Conservation (phyloP, 2,329 filamentous ascomycete genomes). For the Chaetomiaceae sp. region DNA sequence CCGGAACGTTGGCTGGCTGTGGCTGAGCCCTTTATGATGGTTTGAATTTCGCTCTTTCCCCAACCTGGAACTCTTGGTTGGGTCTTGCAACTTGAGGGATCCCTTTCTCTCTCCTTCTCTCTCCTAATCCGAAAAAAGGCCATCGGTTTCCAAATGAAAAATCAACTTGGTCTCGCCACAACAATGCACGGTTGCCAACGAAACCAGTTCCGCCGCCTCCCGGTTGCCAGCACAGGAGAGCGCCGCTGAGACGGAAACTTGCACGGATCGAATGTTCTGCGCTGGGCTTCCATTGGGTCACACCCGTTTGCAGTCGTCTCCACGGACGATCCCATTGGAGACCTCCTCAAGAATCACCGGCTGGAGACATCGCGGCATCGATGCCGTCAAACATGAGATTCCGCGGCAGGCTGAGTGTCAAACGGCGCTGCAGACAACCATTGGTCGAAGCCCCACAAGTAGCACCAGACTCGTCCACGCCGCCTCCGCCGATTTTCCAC, state of each 20-base stretch:
- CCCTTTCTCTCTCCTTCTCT: too few species aligned
- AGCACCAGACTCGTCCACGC: slow-evolving; percentile 15
- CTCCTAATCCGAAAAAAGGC: neutral
- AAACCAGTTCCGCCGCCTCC: neutral
- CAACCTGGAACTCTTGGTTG: too few species aligned
- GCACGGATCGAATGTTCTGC: slow-evolving; percentile 18
- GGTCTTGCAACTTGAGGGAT: too few species aligned
- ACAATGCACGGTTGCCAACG: neutral
- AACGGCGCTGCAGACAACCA: slow-evolving; percentile 17
- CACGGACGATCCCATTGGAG: slow-evolving; percentile 22
- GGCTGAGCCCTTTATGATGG: too few species aligned
- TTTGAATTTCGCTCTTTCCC: too few species aligned
- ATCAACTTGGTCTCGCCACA: neutral
- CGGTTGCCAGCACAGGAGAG: neutral
- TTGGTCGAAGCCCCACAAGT: slow-evolving; percentile 18
- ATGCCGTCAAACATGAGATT: slow-evolving; percentile 25
- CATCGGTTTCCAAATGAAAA: too few species aligned
- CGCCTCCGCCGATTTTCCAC: too few species aligned
- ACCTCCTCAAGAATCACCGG: slow-evolving; percentile 2
- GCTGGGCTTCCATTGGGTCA: slow-evolving; percentile 16
- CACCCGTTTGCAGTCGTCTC: slow-evolving; percentile 22
- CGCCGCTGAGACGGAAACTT: slow-evolving; percentile 7
- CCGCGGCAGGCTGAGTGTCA: slow-evolving; percentile 23
- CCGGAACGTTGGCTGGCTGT: too few species aligned
- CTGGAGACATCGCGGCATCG: slow-evolving; percentile 20